Evolutionary conservation across 1,139 yeast species (phyloP).

Genomic region (Chernovozyma sophiae-reginae): DNA sequence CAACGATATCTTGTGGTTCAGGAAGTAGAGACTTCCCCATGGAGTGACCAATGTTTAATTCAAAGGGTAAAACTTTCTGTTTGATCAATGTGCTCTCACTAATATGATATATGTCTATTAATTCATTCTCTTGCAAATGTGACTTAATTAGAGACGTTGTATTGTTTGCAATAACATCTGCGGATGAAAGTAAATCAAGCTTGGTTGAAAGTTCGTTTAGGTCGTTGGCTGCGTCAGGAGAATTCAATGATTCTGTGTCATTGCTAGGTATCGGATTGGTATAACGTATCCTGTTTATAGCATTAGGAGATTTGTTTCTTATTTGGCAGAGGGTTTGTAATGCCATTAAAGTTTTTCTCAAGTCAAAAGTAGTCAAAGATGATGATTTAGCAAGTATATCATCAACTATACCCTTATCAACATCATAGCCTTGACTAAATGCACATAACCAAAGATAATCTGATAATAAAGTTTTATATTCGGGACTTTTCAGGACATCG

Average conservation of each 20-base stretch:
- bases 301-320: neutral
- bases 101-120: constrained; percentile 27
- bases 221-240: neutral
- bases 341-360: constrained; percentile 51
- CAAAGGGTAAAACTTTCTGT: constrained; percentile 29
- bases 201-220: constrained; percentile 9
- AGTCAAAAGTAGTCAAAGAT: constrained; percentile 36
- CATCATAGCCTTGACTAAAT: constrained; percentile 30
- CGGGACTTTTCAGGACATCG: constrained; percentile 13
- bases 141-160: constrained; percentile 37
- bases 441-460: constrained; percentile 42
- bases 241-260: neutral
- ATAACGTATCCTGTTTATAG: neutral
- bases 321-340: constrained; percentile 56
- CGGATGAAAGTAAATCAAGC: constrained; percentile 33
- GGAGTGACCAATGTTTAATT: constrained; percentile 30
- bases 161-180: constrained; percentile 33
- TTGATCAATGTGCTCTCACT: constrained; percentile 21
- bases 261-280: too few relatives aligned
- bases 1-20: neutral
- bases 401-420: constrained; percentile 30
- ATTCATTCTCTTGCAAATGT: constrained; percentile 32
- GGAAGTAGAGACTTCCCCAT: constrained; percentile 7
- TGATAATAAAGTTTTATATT: constrained; percentile 17
- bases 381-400: constrained; percentile 22